phyloP scores from a whole-genome alignment of 225 moss, liverwort and hornwort species.

The Ulota crispa region DNA sequence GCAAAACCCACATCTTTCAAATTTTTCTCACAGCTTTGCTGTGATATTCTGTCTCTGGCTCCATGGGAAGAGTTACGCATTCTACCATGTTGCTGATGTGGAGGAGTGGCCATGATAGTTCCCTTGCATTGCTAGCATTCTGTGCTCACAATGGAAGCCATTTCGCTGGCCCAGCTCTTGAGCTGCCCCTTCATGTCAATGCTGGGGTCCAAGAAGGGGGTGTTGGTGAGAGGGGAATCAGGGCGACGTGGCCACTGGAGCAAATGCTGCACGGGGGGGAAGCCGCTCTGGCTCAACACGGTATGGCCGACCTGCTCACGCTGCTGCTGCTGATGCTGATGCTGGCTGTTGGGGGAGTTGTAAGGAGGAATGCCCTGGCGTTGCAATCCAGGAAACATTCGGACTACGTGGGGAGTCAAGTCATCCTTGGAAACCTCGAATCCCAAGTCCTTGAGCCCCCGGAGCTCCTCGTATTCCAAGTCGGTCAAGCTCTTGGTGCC shows the following conservation, averaged over 20 bases:
- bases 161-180: slow-evolving; percentile 53
- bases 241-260: slow-evolving; percentile 40
- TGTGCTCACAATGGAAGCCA: slow-evolving; percentile 46
- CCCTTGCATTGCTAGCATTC: slow-evolving; percentile 40
- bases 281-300: slow-evolving; percentile 12
- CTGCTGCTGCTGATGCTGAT: background rate
- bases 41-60: background rate
- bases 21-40: background rate
- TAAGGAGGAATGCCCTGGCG: slow-evolving; percentile 40
- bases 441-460: slow-evolving; percentile 47
- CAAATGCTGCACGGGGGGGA: slow-evolving; percentile 28
- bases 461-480: slow-evolving; percentile 56
- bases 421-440: slow-evolving; percentile 49
- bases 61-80: background rate
- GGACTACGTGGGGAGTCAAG: slow-evolving; percentile 43
- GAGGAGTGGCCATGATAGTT: background rate
- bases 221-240: slow-evolving; percentile 34
- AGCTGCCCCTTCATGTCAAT: slow-evolving; percentile 59
- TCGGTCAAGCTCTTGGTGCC: slow-evolving; percentile 58
- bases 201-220: slow-evolving; percentile 28
- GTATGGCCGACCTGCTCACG: background rate
- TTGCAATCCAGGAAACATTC: slow-evolving; percentile 51
- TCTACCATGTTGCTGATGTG: background rate
- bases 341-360: slow-evolving; percentile 17
- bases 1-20: background rate